phyloP scores from a whole-genome alignment of 805 yeast genomes.

The Candida pseudoglaebosa region DNA sequence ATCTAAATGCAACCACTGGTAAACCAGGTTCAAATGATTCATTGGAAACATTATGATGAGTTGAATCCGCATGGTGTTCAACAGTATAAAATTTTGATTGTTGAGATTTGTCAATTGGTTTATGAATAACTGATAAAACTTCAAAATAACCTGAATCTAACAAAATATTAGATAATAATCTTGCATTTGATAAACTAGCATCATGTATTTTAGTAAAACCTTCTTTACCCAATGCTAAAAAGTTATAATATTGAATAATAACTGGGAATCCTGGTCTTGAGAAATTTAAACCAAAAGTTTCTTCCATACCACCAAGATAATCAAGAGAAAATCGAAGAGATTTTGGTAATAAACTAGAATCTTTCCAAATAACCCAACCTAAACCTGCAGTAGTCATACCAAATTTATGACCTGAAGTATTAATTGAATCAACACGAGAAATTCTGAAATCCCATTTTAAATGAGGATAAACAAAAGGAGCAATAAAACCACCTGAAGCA shows the following conservation, averaged over 20 bases:
- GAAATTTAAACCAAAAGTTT: conserved; percentile 80
- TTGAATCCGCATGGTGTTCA: conserved; percentile 6
- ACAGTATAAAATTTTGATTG: conserved; percentile 17
- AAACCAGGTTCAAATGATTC: conserved; percentile 65
- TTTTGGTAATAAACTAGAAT: conserved; percentile 58
- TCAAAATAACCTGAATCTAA: conserved; percentile 66
- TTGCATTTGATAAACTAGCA: conserved; percentile 65
- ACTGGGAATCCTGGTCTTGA: conserved; percentile 93
- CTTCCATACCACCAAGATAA: conserved; percentile 86
- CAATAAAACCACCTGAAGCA: conserved; percentile 86
- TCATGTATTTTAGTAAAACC: conserved; percentile 69
- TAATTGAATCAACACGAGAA: conserved; percentile 76
- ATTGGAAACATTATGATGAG: conserved; percentile 26
- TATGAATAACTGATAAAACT: conserved; percentile 75
- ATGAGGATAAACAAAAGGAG: conserved; percentile 77
- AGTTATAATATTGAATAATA: conserved; percentile 80
- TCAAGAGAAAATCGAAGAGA: conserved; percentile 72
- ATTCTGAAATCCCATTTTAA: conserved; percentile 80
- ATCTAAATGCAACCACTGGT: conserved; percentile 86
- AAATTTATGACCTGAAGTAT: conserved; percentile 90
- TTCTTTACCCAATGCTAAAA: conserved; percentile 61
- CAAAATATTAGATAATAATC: conserved; percentile 57
- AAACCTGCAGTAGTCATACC: conserved; percentile 88
- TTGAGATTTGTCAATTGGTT: conserved; percentile 34
- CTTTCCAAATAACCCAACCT: conserved; percentile 90